Evolutionary conservation across 257 asterid species (phyloP), one percentile per base, ranked within the genome.

Genomic region (Echites panduratus): DNA sequence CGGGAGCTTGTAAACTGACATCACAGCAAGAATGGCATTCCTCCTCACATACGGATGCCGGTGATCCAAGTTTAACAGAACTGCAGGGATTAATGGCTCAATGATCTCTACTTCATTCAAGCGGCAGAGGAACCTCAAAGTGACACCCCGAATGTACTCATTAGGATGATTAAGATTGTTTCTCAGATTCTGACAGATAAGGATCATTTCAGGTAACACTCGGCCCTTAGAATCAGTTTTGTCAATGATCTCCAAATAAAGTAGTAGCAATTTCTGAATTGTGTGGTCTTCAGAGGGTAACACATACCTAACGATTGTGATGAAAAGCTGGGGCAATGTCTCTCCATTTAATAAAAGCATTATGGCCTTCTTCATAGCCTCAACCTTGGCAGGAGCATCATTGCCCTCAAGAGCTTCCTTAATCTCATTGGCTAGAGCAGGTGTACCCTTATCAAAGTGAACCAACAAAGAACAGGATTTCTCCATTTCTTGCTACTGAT

Each of bases 321-420:
- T 90, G 75, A 90, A 92, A 56, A 92, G 87, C 77, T 90, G 97
- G 58, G 98, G 96, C 69, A 92, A 84, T 27, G 96, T 85, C 84
- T 92, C 97, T 7, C 97, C 97, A 64, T 92, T 92, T 70, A 92
- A 85, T 83, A 89, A 85, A 85, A 92, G 96, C 97, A 89, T 92
- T 66, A 92, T 77, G 9, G 96, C 97, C 68, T 92, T 89, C 80
- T 88, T 89, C 96, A 89, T 88, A 62, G 90, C 97, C 29, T 89
- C 97, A 72, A 89, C 72, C 88, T 92, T 92, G 38, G 97, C 93
- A 26, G 88, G 67, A 83, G 79, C 88, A 68, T 90, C 97, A 49
- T 81, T 76, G 73, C 95, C 95, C 86, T 92, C 97, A 70, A 90
- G 97, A 65, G 98, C 93, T 75, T 92, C 97, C 87, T 89, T 92